phyloP scores from a whole-genome alignment of 257 asterid species.

The Datura wrightii region DNA sequence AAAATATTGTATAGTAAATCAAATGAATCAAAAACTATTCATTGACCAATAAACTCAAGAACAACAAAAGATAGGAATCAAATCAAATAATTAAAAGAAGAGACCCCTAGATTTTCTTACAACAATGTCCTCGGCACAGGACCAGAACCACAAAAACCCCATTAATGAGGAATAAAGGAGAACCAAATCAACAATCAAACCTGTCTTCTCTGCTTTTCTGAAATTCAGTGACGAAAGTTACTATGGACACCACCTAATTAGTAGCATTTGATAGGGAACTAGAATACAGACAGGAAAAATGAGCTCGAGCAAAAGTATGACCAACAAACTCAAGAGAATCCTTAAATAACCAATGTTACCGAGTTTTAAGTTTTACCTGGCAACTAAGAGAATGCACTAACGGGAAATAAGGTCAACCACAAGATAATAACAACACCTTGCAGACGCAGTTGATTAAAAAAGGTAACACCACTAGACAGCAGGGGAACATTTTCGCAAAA shows the following conservation, averaged over 20 bases:
- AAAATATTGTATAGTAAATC: neutral
- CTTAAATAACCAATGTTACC: neutral
- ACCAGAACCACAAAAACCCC: neutral
- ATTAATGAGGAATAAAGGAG: neutral
- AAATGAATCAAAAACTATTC: neutral
- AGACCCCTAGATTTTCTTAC: no score
- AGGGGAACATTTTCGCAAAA: no score
- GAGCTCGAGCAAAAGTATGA: neutral
- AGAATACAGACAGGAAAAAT: neutral
- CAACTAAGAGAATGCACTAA: neutral
- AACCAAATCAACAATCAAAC: neutral
- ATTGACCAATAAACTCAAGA: neutral
- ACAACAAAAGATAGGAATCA: neutral
- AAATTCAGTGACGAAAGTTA: no score
- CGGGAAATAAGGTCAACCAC: neutral
- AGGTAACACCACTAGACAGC: no score
- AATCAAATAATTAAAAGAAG: neutral
- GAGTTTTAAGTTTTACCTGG: neutral
- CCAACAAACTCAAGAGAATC: neutral
- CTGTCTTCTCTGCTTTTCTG: no score
- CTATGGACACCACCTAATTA: neutral
- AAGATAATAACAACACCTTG: neutral
- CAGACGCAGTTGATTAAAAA: no score
- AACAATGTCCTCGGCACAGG: no score
- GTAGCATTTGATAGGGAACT: neutral